Evolutionary conservation across 495 filamentous ascomycete genomes (phyloP), one percentile per base, ranked within the genome.

Genomic region (Ascobolus immersus): DNA sequence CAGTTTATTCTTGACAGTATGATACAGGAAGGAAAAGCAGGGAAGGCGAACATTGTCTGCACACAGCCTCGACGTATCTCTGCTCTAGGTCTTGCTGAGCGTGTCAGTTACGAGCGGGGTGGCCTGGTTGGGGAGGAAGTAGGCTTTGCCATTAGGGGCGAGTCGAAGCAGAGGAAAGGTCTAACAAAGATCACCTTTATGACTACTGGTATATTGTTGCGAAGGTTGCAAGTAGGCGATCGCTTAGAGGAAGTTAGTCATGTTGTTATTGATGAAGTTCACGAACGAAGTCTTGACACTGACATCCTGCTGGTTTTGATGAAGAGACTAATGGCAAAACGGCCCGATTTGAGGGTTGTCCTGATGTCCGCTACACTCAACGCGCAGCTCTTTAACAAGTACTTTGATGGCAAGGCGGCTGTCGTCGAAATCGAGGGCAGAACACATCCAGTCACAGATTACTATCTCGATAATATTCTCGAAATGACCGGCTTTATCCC

Each of bases 311-410:
- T 96, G 23, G 78, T 80, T 23, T 64, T 96, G 17, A 55, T 94
- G n/a, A 67, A 77, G 36, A 74, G 90, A 46, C 76, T 93, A 27
- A 50, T 94, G 25, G 64, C 61, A 28, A 57, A 61, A 40, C 65
- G 79, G 31, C 69, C 69, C 38, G 80, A 94, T 39, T 55, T 96
- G 5, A 92, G 80, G 52, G 69, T 96, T 25, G 71, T 96, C 23
- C 59, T 96, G n/a, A 96, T 96, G 89, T 90, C 79, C 50, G 86
- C 86, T 9, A 96, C 86, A 5, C 67, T 96, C 2, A 86, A 96
- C 52, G 82, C 89, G 7, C 61, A 66, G 2, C 67, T 82, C 4
- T 96, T 94, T 52, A 69, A 68, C 36, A 56, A 62, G 22, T 96
- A 96, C 52, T 94, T 96, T 50, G 64, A 62, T 7, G 58, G 62